A percentile compares a stretch with the other conserved stretches of the same genome.
Evolutionary conservation across 805 yeast genomes (phyloP).

Genomic region (Starmerella ratchasimensis): DNA sequence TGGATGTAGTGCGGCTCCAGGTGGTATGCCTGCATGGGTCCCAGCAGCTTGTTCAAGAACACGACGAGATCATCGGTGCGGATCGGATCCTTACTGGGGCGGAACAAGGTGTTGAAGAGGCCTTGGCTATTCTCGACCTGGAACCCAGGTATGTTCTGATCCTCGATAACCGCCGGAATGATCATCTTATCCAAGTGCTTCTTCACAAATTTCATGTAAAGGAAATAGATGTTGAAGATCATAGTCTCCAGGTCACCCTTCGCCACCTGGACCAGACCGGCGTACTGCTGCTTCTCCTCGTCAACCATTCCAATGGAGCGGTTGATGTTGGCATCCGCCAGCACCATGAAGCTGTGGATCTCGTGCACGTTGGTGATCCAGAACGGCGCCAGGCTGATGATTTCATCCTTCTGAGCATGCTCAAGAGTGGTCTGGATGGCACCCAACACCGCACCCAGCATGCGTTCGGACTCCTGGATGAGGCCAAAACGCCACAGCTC

Average conservation of each 20-base stretch:
- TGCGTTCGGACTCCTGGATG: constrained; percentile 80
- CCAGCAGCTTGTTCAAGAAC: constrained; percentile 76
- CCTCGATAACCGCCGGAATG: constrained; percentile 84
- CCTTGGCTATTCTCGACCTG: constrained; percentile 67
- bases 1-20: constrained; percentile 74
- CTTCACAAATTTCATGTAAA: constrained; percentile 94
- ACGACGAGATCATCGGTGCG: constrained; percentile 91
- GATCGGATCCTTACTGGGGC: constrained; percentile 44
- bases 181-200: constrained; percentile 81
- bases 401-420: constrained; percentile 75
- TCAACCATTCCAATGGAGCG: constrained; percentile 86
- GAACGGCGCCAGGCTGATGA: constrained; percentile 85
- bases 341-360: constrained; percentile 81
- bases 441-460: constrained; percentile 76
- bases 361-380: constrained; percentile 97
- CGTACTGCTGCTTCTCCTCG: constrained; percentile 78
- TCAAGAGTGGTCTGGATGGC: constrained; percentile 77
- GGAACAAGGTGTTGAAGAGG: constrained; percentile 49
- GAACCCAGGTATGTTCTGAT: constrained; percentile 93
- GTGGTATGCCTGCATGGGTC: constrained; percentile 85
- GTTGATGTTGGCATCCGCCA: constrained; percentile 83
- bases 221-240: constrained; percentile 84
- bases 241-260: constrained; percentile 88
- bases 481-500: constrained; percentile 98
- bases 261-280: constrained; percentile 76